Percentiles rank a stretch among this genome's conserved stretches.
Evolutionary conservation across 139 green algal species (phyloP).

Genomic region (Pycnococcus provasolii): DNA sequence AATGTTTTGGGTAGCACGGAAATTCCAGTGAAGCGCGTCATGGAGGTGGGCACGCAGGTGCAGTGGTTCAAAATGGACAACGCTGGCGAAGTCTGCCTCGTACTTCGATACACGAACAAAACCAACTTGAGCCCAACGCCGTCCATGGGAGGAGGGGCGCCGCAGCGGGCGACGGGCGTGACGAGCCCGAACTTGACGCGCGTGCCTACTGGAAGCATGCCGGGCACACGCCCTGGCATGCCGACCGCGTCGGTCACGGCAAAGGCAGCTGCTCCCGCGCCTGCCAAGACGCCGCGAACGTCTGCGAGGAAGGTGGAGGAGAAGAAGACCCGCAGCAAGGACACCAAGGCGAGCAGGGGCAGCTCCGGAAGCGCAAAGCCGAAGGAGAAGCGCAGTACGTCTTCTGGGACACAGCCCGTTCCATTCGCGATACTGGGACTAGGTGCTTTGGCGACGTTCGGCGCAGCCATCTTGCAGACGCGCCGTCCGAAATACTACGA

Average conservation of each 20-base stretch:
- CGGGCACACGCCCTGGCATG: not conserved
- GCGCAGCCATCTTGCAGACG: not conserved
- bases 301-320: too few species aligned
- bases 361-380: not conserved
- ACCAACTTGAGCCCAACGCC: not conserved
- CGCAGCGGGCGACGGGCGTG: too few species aligned
- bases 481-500: conserved; percentile 8
- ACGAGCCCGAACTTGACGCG: too few species aligned
- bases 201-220: too few species aligned
- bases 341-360: too few species aligned
- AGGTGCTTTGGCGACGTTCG: not conserved
- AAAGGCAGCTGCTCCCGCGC: not conserved
- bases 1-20: not conserved
- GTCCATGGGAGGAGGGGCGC: not conserved
- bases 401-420: too few species aligned
- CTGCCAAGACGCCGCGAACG: not conserved
- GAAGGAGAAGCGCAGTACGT: not conserved
- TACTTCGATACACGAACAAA: conserved; percentile 1
- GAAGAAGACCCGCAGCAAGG: too few species aligned
- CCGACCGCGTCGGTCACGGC: not conserved
- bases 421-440: too few species aligned
- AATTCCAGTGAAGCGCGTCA: conserved; percentile 2
- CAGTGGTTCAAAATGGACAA: conserved; percentile 15
- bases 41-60: conserved; percentile 9
- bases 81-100: conserved; percentile 6